Evolutionary conservation across 495 filamentous ascomycete genomes (phyloP).

Genomic region (Amphirosellinia nigrospora): DNA sequence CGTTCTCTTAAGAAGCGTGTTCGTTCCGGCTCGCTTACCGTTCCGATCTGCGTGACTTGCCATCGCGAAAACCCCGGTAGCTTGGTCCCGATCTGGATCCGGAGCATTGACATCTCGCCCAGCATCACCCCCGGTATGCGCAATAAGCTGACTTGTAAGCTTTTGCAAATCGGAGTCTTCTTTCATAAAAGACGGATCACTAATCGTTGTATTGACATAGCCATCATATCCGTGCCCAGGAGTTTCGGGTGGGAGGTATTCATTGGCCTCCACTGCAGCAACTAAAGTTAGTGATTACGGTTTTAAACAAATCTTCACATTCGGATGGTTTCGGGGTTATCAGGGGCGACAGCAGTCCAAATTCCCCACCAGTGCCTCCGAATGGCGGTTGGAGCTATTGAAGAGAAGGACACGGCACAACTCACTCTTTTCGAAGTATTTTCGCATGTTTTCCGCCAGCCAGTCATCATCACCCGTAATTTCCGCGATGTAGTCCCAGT

Average conservation of each 20-base stretch:
- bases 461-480: conserved; percentile 53
- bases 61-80: conserved; percentile 52
- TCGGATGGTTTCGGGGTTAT: not conserved
- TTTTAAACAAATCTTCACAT: not conserved
- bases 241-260: conserved; percentile 46
- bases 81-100: conserved; percentile 44
- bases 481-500: conserved; percentile 54
- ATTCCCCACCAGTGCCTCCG: not conserved
- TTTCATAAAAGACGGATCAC: conserved; percentile 41
- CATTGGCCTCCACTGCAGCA: conserved; percentile 46
- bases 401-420: not conserved
- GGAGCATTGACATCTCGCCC: conserved; percentile 49
- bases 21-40: conserved; percentile 49
- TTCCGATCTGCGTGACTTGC: conserved; percentile 46
- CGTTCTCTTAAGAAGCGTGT: conserved; percentile 53
- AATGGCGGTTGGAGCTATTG: not conserved
- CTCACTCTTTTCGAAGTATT: conserved; percentile 45
- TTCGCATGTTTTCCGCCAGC: conserved; percentile 53
- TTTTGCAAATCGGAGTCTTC: conserved; percentile 34
- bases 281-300: not conserved
- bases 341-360: not conserved
- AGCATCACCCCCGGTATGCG: conserved; percentile 44
- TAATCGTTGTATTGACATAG: conserved; percentile 48
- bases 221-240: conserved; percentile 52
- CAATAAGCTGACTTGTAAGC: conserved; percentile 42